Evolutionary conservation across 1,284 basidiomycete genomes (phyloP), one percentile per base, ranked within the genome.

Genomic region (Schizopora paradoxa): DNA sequence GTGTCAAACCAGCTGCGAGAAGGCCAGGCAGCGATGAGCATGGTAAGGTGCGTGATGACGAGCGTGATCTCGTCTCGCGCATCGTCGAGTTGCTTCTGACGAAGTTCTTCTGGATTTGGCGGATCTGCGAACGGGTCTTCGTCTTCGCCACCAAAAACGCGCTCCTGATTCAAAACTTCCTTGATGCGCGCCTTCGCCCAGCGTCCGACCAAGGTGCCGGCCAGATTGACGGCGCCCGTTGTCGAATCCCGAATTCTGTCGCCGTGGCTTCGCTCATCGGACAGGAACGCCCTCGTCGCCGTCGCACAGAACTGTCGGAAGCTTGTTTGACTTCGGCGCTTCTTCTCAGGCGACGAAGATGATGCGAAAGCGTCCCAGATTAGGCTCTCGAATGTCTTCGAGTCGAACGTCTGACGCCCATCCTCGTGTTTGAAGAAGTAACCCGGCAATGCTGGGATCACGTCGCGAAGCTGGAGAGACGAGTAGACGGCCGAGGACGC

Each of bases 281-380:
- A 69, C 33, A 78, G 62, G 64, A 86, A 87, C 21, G 71, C 69
- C 34, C 72, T 73, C 4, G 79, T 74, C 68, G 82, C 77, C 19
- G 77, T 74, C 55, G 76, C 75, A 62, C 83, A 86, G 61, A 87
- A 86, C 43, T 76, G 72, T 27, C 76, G 76, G 64, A 76, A 87
- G 55, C 67, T 77, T 10, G 72, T 69, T 57, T 78, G 80, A 57
- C 72, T 74, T 31, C 69, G 70, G n/a, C n/a, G n/a, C n/a, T n/a
- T n/a, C n/a, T n/a, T 63, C 57, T 27, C 60, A 63, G 40, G 64
- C 61, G 54, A 64, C 62, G 41, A 60, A 51, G 43, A 38, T 59
- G 54, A 52, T n/a, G 21, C 44, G 43, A 5, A 40, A 23, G 14
- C 46, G 43, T 5, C 23, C 14, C 23, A 25, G 13, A 7, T 38